Evolutionary conservation across 805 yeast species (phyloP).

Genomic region (Vanderwaltozyma yarrowii): DNA sequence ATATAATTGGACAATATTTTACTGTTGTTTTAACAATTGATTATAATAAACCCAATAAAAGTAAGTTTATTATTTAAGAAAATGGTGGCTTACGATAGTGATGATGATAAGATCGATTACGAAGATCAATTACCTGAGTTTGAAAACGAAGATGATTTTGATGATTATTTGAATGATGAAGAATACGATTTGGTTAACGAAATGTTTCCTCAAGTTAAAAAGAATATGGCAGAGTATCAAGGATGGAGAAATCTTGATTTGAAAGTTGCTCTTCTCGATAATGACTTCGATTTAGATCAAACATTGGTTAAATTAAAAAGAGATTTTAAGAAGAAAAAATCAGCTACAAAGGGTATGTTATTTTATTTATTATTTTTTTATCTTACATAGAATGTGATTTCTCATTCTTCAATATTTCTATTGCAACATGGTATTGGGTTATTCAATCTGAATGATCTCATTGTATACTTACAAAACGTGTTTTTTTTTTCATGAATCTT

Average conservation of each 20-base stretch:
- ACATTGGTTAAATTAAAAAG: slow-evolving; percentile 33
- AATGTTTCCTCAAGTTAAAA: slow-evolving; percentile 36
- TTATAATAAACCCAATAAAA: too few relatives aligned
- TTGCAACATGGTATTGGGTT: too few relatives aligned
- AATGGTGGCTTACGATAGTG: slow-evolving; percentile 17
- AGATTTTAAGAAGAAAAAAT: slow-evolving; percentile 22
- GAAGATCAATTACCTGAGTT: slow-evolving; percentile 28
- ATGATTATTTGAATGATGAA: slow-evolving; percentile 28
- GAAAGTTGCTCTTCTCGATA: slow-evolving; percentile 44
- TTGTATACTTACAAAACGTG: too few relatives aligned
- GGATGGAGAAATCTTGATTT: slow-evolving; percentile 35
- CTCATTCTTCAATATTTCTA: slow-evolving; percentile 3
- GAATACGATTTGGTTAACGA: slow-evolving; percentile 34
- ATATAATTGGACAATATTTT: too few relatives aligned
- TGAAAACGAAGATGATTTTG: slow-evolving; percentile 32
- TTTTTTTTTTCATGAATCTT: too few relatives aligned
- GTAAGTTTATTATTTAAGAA: too few relatives aligned
- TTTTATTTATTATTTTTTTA: slow-evolving; percentile 19
- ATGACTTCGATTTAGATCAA: slow-evolving; percentile 38
- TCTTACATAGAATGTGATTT: slow-evolving; percentile 4
- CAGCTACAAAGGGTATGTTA: slow-evolving; percentile 37
- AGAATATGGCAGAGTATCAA: slow-evolving; percentile 32
- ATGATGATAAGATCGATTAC: slow-evolving; percentile 20
- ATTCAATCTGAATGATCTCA: too few relatives aligned
- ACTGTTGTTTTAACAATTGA: too few relatives aligned